phyloP scores from a whole-genome alignment of 305 asterid species.

The Fraxinus sp. region DNA sequence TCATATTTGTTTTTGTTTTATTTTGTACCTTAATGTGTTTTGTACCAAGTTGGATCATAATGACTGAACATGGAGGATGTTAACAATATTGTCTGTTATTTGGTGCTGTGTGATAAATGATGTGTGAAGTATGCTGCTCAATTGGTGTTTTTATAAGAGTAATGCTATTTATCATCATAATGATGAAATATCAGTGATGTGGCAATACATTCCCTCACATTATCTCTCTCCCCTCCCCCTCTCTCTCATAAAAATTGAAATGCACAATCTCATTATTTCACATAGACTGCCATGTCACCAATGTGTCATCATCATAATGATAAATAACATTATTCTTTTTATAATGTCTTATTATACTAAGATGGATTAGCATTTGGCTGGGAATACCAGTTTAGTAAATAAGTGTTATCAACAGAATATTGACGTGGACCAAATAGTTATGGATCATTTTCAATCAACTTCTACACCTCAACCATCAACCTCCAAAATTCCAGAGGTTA shows the following conservation, averaged over 20 bases:
- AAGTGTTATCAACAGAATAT: constrained; percentile 54
- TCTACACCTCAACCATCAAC: constrained; percentile 75
- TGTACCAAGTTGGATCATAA: constrained; percentile 5
- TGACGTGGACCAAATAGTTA: constrained; percentile 78
- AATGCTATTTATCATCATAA: background rate
- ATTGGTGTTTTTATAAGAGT: background rate
- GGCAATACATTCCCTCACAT: background rate
- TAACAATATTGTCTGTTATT: background rate
- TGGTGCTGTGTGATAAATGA: background rate
- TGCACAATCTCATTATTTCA: background rate
- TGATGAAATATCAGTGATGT: background rate
- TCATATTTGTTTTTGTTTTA: background rate
- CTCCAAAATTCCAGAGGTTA: constrained; percentile 60
- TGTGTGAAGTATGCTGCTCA: background rate
- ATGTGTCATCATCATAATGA: background rate
- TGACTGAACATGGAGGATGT: constrained; percentile 1
- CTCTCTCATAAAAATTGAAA: background rate
- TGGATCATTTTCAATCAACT: constrained; percentile 67
- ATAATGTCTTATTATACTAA: constrained; percentile 2
- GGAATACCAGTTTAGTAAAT: background rate
- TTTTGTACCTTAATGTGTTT: constrained; percentile 10
- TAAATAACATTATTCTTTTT: background rate
- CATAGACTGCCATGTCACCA: background rate
- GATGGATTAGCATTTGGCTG: constrained; percentile 15
- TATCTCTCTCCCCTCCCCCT: background rate